Conservation (phyloP, 331 rosid species). For the Spiraea crenata region DNA sequence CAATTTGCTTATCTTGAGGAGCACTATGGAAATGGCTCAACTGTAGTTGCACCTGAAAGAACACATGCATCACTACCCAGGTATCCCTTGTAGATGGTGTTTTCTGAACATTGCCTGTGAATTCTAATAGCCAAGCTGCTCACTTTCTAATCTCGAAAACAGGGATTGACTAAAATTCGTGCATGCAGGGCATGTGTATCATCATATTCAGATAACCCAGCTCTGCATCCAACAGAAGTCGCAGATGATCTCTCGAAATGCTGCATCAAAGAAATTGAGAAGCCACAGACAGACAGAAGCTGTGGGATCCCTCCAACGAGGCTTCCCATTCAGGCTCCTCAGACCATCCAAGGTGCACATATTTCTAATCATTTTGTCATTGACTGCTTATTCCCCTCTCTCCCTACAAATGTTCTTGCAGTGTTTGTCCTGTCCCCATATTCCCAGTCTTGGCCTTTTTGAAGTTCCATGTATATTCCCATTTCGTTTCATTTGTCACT, state of each 20-base stretch:
- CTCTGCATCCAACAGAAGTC: constrained; percentile 59
- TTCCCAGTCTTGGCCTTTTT: background rate
- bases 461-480: background rate
- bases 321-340: constrained; percentile 80
- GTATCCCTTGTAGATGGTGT: constrained; percentile 34
- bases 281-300: constrained; percentile 60
- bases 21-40: constrained; percentile 86
- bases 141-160: constrained; percentile 10
- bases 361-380: background rate
- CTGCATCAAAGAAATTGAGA: constrained; percentile 74
- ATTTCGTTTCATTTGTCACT: background rate
- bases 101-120: background rate
- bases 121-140: background rate
- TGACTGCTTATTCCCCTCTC: background rate
- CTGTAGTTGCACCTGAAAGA: constrained; percentile 84
- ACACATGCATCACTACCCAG: constrained; percentile 98
- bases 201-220: constrained; percentile 64
- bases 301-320: constrained; percentile 51
- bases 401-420: background rate
- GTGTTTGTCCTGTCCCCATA: background rate
- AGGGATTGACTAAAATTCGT: constrained; percentile 28
- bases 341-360: constrained; percentile 69
- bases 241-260: constrained; percentile 82
- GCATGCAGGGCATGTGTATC: constrained; percentile 72
- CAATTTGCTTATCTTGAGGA: constrained; percentile 99